These are phyloP conservation scores for Wickerhamomyces canadensis DNA, from an alignment of 805 yeast species.

Conservation along the genomic window DNA sequence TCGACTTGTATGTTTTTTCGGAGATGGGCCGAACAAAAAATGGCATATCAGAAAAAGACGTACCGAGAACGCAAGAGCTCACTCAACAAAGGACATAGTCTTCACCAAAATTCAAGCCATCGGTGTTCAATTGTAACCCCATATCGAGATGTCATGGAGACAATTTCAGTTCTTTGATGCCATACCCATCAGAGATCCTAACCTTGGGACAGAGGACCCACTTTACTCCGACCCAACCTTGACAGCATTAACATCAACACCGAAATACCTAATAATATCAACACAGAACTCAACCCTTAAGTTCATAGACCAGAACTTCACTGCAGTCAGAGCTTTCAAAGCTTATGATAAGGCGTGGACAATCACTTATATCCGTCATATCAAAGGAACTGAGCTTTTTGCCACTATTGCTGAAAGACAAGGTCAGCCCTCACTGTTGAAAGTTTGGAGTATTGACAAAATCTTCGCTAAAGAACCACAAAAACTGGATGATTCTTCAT, in stretches of 20 bases:
- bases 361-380: conserved; percentile 49
- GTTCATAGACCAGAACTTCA: conserved; percentile 47
- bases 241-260: conserved; percentile 56
- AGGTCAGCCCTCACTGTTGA: conserved; percentile 63
- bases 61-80: neutral
- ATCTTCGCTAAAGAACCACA: conserved; percentile 26
- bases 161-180: conserved; percentile 85
- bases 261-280: conserved; percentile 54
- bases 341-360: conserved; percentile 65
- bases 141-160: conserved; percentile 53
- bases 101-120: too few species aligned
- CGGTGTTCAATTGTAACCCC: neutral
- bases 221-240: conserved; percentile 77
- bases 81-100: too few species aligned
- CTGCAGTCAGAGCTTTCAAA: conserved; percentile 42
- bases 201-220: conserved; percentile 51
- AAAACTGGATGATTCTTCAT: conserved; percentile 34
- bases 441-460: conserved; percentile 67
- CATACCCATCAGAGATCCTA: conserved; percentile 81
- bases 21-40: too few species aligned
- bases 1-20: too few species aligned
- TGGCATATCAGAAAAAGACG: too few species aligned
- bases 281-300: conserved; percentile 47
- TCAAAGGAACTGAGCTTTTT: conserved; percentile 45
- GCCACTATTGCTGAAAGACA: conserved; percentile 71